These are phyloP conservation scores for Solanum corneliomulleri DNA, from an alignment of 257 asterid species.

Conservation along the genomic window DNA sequence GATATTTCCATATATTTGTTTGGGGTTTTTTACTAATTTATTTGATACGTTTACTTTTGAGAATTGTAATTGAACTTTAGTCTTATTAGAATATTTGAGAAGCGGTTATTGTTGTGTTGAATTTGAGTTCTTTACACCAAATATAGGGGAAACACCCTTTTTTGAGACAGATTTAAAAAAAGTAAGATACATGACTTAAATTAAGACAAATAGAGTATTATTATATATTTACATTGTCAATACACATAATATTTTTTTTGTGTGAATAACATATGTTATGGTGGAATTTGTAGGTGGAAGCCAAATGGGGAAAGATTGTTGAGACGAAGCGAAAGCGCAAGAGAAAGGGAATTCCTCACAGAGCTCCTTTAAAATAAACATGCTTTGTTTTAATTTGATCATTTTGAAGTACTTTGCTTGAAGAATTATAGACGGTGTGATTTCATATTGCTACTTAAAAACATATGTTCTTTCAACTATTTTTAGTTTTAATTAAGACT, in stretches of 20 bases:
- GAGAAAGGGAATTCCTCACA: slow-evolving; percentile 5
- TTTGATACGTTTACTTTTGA: too few species aligned
- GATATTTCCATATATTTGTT: background rate
- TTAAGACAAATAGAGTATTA: background rate
- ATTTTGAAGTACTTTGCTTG: background rate
- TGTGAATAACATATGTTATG: background rate
- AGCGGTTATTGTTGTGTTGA: too few species aligned
- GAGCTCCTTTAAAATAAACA: background rate
- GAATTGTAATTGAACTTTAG: too few species aligned
- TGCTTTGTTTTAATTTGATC: background rate
- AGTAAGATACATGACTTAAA: background rate
- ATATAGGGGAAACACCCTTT: too few species aligned
- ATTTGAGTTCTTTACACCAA: too few species aligned
- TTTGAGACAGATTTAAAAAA: background rate
- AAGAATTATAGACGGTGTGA: background rate
- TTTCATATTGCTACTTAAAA: background rate
- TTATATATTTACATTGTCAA: background rate
- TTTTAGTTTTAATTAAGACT: background rate
- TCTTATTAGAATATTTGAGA: too few species aligned
- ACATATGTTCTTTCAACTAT: background rate
- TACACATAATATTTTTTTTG: background rate
- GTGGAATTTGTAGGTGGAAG: slow-evolving; percentile 2
- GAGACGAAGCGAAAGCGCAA: background rate
- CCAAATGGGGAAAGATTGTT: background rate
- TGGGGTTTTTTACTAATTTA: too few species aligned